Evolutionary conservation across 2,329 filamentous ascomycete genomes (phyloP).

Genomic region (Penicillium capsulatum): DNA sequence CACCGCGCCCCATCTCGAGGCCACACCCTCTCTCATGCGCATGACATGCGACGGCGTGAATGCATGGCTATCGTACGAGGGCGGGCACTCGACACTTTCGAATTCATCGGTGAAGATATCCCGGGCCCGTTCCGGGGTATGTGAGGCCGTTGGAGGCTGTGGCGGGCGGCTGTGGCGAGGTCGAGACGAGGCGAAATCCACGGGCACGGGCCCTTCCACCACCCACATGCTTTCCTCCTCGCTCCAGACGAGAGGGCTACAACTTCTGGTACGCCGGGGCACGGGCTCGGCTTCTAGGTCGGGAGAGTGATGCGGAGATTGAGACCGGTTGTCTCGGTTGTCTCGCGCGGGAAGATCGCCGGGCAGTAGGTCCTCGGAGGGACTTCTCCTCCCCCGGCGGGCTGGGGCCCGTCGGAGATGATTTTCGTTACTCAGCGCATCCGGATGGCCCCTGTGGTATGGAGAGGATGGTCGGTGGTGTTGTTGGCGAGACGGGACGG

Average conservation of each 20-base stretch:
- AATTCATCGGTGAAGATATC: too few relatives aligned
- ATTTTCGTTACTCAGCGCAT: neutral
- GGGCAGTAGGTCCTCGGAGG: neutral
- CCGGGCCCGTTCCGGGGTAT: too few relatives aligned
- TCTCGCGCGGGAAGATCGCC: neutral
- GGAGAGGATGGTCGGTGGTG: neutral
- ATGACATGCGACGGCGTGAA: constrained; percentile 11
- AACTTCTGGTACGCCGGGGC: neutral
- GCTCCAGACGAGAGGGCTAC: constrained; percentile 4
- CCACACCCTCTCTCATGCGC: constrained; percentile 7
- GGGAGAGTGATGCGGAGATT: neutral
- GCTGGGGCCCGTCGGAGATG: neutral
- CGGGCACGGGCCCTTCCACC: neutral
- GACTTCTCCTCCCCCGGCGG: neutral
- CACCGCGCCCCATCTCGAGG: constrained; percentile 25
- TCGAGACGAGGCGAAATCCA: neutral
- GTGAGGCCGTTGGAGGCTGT: too few relatives aligned
- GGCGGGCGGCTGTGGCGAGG: neutral
- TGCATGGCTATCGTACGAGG: constrained; percentile 26
- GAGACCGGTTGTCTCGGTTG: neutral
- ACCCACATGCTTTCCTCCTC: constrained; percentile 31
- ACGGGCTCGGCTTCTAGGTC: neutral
- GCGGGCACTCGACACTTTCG: constrained; percentile 11
- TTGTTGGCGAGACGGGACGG: neutral
- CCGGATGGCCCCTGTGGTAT: neutral